Percentiles rank a stretch among this genome's conserved stretches.
These are phyloP conservation scores for Candida endomychidarum DNA, from an alignment of 805 yeast species.

Conservation along the genomic window DNA sequence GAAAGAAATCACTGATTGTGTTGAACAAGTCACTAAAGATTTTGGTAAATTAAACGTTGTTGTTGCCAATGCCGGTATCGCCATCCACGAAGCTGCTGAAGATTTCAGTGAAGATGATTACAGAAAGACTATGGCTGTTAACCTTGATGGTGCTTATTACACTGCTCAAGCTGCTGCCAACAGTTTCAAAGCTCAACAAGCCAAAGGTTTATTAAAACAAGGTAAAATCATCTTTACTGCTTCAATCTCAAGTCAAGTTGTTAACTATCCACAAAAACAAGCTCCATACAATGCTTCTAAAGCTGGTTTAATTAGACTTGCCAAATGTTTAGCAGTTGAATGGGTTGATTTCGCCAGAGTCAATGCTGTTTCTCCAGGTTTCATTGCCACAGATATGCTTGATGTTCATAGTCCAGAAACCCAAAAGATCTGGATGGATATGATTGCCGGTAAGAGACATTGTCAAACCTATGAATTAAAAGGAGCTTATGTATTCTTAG, in stretches of 20 bases:
- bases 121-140: slow-evolving; percentile 35
- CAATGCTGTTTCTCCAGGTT: slow-evolving; percentile 81
- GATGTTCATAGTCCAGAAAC: slow-evolving; percentile 37
- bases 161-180: slow-evolving; percentile 49
- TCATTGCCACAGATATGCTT: slow-evolving; percentile 67
- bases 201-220: slow-evolving; percentile 30
- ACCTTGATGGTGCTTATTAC: slow-evolving; percentile 45
- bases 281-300: slow-evolving; percentile 84
- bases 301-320: slow-evolving; percentile 77
- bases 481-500: slow-evolving; percentile 78
- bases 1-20: slow-evolving; percentile 30
- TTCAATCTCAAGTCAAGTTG: slow-evolving; percentile 84
- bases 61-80: slow-evolving; percentile 49
- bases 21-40: slow-evolving; percentile 27
- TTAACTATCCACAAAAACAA: slow-evolving; percentile 82
- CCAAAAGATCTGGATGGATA: slow-evolving; percentile 37
- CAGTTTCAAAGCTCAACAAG: slow-evolving; percentile 37
- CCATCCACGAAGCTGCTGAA: slow-evolving; percentile 28
- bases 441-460: slow-evolving; percentile 71
- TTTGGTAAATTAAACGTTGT: slow-evolving; percentile 42
- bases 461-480: slow-evolving; percentile 70
- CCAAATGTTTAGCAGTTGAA: slow-evolving; percentile 81
- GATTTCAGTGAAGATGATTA: slow-evolving; percentile 41
- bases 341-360: slow-evolving; percentile 84
- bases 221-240: slow-evolving; percentile 59